These are phyloP conservation scores for Syzygium oleosum DNA, from an alignment of 345 rosid genomes.

Conservation along the genomic window DNA sequence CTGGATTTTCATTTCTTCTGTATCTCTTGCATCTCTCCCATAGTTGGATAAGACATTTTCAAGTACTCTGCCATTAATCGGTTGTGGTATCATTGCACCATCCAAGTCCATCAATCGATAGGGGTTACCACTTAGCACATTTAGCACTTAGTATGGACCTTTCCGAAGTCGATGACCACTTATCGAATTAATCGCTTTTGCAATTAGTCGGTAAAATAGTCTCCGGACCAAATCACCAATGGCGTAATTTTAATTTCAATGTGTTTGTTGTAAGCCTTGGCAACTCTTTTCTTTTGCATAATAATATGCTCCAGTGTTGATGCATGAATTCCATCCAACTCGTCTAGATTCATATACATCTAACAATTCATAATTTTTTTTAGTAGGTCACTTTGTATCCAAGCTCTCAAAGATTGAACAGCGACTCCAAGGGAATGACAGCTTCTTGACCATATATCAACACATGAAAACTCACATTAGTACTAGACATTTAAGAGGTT, in stretches of 20 bases:
- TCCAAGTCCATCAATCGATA: not conserved
- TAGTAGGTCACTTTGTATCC: too few species aligned
- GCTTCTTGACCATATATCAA: too few species aligned
- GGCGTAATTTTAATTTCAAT: not conserved
- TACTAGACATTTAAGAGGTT: too few species aligned
- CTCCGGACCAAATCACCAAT: not conserved
- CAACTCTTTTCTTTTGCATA: not conserved
- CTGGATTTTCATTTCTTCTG: not conserved
- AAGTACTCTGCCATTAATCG: not conserved
- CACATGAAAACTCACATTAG: too few species aligned
- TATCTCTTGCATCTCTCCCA: not conserved
- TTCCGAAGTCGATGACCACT: not conserved
- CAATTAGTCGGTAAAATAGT: not conserved
- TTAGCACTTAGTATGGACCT: not conserved
- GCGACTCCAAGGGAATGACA: too few species aligned
- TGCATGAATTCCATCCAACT: not conserved
- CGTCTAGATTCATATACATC: not conserved
- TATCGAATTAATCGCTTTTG: not conserved
- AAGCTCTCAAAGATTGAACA: too few species aligned
- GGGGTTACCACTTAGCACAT: not conserved
- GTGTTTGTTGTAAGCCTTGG: not conserved
- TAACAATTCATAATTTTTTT: too few species aligned
- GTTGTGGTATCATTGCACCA: not conserved
- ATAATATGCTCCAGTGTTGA: not conserved
- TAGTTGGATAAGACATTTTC: not conserved